Evolutionary conservation across 768 basidiomycete species (phyloP), one percentile per base, ranked within the genome.

Genomic region (Cystoderma amianthinum): DNA sequence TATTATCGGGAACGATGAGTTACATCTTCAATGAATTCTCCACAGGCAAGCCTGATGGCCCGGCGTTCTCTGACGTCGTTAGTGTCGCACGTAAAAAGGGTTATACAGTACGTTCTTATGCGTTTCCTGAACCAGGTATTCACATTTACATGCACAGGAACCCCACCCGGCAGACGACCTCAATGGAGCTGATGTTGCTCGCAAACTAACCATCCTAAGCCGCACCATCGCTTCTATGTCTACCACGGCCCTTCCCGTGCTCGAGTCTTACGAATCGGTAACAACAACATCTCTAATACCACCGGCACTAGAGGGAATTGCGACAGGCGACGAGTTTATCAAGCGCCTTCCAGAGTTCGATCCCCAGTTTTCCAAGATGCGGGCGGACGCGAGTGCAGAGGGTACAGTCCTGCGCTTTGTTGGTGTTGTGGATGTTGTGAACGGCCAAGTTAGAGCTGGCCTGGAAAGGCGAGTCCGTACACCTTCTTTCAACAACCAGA

Each of bases 11-110:
- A 6, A 99, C 96, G 2, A 80, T 99, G 73, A 91, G 86, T 58
- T 99, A 98, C 68, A 98, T 99, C 66, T 99, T 99, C 75, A 98
- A 98, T 67, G 82, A 92, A 47, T 90, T 93, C 67, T 83, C 88
- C 2, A 82, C 79, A 3, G 80, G 78, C 1, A 71, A 74, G 35
- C 64, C 79, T 3, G 74, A 76, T 37, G 85, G 84, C 0, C 82
- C 83, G 1, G 65, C 67, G 20, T 98, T 99, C 65, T 95, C 92
- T 3, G 82, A 88, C 18, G 83, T 98, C 24, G 95, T 99, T 42
- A 77, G 77, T 44, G 61, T 81, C 25, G 96, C 96, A 3, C 83
- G 90, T 36, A 85, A 88, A 54, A 88, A 90, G 51, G 96, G 96
- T 1, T 99, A 94, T 64, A 99, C 96, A 15, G 93, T 94, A 50